phyloP scores from a whole-genome alignment of 768 basidiomycete species.

The Thelephora ganbajun region DNA sequence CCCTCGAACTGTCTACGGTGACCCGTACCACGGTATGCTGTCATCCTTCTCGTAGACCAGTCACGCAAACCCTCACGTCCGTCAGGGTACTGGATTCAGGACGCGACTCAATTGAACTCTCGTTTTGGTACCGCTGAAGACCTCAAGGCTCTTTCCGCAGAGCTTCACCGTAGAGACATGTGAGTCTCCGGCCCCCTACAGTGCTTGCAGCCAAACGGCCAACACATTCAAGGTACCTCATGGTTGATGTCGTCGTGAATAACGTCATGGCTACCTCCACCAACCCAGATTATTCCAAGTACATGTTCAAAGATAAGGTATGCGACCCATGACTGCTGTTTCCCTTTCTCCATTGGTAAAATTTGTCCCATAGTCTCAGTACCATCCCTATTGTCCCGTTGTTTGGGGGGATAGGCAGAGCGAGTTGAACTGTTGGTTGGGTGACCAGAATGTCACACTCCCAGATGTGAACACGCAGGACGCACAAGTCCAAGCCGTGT shows the following conservation, averaged over 20 bases:
- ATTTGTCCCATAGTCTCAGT: slow-evolving; percentile 32
- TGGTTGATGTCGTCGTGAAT: slow-evolving; percentile 80
- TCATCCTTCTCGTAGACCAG: too few relatives aligned
- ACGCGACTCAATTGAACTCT: slow-evolving; percentile 51
- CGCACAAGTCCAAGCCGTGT: slow-evolving; percentile 43
- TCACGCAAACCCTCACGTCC: too few relatives aligned
- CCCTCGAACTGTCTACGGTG: slow-evolving; percentile 57
- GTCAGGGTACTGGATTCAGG: slow-evolving; percentile 52
- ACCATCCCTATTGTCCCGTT: slow-evolving; percentile 70
- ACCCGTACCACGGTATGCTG: slow-evolving; percentile 60
- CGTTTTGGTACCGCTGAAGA: slow-evolving; percentile 65
- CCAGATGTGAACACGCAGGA: slow-evolving; percentile 72
- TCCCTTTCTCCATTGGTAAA: background rate
- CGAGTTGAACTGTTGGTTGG: slow-evolving; percentile 73
- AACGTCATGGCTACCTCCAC: slow-evolving; percentile 66
- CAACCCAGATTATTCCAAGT: slow-evolving; percentile 49
- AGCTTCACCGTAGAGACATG: slow-evolving; percentile 64
- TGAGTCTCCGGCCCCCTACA: slow-evolving; percentile 16
- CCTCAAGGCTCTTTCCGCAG: slow-evolving; percentile 48
- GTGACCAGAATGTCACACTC: slow-evolving; percentile 58
- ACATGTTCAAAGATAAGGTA: slow-evolving; percentile 54
- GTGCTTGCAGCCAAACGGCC: background rate
- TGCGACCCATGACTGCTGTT: slow-evolving; percentile 5
- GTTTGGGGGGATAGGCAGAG: slow-evolving; percentile 57
- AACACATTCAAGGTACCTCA: slow-evolving; percentile 40